Base-by-base conservation (phyloP, 75 land plant genomes). In the Chamaecyparis obtusa region DNA sequence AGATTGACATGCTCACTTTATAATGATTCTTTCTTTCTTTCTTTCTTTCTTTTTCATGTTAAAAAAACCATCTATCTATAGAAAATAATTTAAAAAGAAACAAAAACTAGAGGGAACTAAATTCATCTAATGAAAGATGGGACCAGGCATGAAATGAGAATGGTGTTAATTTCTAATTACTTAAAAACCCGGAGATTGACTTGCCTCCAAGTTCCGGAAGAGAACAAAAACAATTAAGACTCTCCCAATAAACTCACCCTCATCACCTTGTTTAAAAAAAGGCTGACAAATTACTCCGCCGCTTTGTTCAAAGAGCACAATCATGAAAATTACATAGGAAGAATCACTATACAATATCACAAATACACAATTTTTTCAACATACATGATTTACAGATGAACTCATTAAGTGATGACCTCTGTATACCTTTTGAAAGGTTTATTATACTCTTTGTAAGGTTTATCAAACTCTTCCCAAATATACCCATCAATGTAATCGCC, bases 401-500 rank as follows among this genome's bases (percentile, higher is more conserved):
- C 15, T 32, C 16, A 33, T 33, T 36, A 74, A 74, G 33, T 33
- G 37, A 74, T 33, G 76, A 74, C 37, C 36, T 14, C 36, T 32
- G 76, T 32, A 74, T 15, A 74, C 36, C 76, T 74, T 33, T 33
- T 74, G 76, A 32, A 33, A 74, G 76, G 37, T 14, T 33, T 14
- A 33, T 74, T 9, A 74, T 32, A 74, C 37, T 9, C 37, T 13
- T 74, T 74, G 76, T 74, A 33, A 33, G 76, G 76, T 14, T 33
- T 3, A 13, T 74, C 36, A 74, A 74, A 74, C 37, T 74, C 76
- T 13, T 74, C 37, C 76, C 36, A 74, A 11, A 74, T 0, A 74
- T 10, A 74, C 36, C 36, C 76, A 74, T 81, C 83, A 51, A 5
- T 88, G 3, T 49, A 48, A n/a, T 87, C 43, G 85, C 93, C 93